Evolutionary conservation across 2,329 filamentous ascomycete genomes (phyloP), one percentile per base, ranked within the genome.

Genomic region (Passalora sequoiae): DNA sequence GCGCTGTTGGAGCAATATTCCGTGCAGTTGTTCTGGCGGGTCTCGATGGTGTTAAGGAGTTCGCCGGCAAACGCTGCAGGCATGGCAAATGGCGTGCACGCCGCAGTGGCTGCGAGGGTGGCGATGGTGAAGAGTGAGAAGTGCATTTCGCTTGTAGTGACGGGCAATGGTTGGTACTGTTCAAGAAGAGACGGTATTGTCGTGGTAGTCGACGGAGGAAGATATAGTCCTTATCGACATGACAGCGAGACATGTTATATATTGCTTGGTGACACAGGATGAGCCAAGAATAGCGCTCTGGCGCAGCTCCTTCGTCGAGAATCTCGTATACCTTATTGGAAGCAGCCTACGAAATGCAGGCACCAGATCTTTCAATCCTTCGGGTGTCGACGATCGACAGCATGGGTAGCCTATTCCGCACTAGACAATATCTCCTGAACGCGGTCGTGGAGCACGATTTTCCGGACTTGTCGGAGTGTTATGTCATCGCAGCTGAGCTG

Each of bases 1-100:
- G 46, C 46, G 27, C 24, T 37, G 35, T 38, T 29, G 28, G 50
- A 54, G 37, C 51, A 55, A 38, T 55, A 54, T 25, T 50, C 22
- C 1, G 53, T 55, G 46, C 51, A 55, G 46, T 51, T 49, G 44
- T 28, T 41, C 25, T 45, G 39, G 19, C 49, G 51, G 25, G 51
- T 38, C 17, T 46, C 43, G 27, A 53, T 35, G 5, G 21, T 13
- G 10, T 20, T 24, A n/a, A 21, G 17, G 17, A 36, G 33, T 3
- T 44, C 36, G 4, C 40, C 44, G 15, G 47, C 38, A 40, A 43
- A 40, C 16, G 37, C 44, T n/a, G 38, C 42, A 20, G 53, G 48
- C 46, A 48, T 48, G 27, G 46, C 40, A 3, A 49, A 20, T n/a
- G 49, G 49, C n/a, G 50, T 51, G 28, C 38, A 38, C 13, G 47